phyloP scores from a whole-genome alignment of 208 protist species.

The Wallacemonas rigidus region DNA sequence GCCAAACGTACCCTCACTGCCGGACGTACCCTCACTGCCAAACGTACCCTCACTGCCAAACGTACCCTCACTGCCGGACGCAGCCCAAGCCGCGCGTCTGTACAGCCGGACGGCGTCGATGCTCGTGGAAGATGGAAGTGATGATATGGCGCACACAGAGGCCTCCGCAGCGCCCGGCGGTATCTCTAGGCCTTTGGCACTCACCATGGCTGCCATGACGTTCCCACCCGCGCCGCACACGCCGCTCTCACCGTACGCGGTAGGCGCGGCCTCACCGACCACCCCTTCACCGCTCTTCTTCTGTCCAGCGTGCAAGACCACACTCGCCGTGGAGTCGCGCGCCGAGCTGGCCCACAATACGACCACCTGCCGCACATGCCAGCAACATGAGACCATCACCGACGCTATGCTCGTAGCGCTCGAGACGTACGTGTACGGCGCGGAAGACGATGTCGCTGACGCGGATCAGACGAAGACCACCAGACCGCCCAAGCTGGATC shows the following conservation, averaged over 20 bases:
- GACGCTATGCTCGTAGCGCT: slow-evolving; percentile 47
- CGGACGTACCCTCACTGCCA: slow-evolving; percentile 26
- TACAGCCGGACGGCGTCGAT: background rate
- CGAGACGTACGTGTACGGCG: slow-evolving; percentile 40
- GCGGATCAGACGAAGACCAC: background rate
- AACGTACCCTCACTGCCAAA: slow-evolving; percentile 41
- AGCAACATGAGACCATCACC: slow-evolving; percentile 39
- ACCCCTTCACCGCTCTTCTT: slow-evolving; percentile 37
- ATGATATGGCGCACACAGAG: background rate
- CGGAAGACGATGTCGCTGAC: background rate
- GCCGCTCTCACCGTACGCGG: slow-evolving; percentile 8
- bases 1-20: slow-evolving; percentile 46
- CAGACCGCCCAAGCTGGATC: slow-evolving; percentile 15
- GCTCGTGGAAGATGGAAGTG: background rate
- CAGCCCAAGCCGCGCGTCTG: slow-evolving; percentile 3
- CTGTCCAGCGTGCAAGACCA: slow-evolving; percentile 60
- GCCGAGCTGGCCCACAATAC: slow-evolving; percentile 19
- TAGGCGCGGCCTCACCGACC: slow-evolving; percentile 27
- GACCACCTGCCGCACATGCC: slow-evolving; percentile 36
- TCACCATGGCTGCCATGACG: slow-evolving; percentile 15
- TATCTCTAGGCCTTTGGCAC: background rate
- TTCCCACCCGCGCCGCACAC: slow-evolving; percentile 4
- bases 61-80: slow-evolving; percentile 44
- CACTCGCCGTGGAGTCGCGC: slow-evolving; percentile 17
- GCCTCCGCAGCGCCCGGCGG: background rate